Conservation (phyloP, 2,329 filamentous ascomycete species). For the Ophiostoma sp. region DNA sequence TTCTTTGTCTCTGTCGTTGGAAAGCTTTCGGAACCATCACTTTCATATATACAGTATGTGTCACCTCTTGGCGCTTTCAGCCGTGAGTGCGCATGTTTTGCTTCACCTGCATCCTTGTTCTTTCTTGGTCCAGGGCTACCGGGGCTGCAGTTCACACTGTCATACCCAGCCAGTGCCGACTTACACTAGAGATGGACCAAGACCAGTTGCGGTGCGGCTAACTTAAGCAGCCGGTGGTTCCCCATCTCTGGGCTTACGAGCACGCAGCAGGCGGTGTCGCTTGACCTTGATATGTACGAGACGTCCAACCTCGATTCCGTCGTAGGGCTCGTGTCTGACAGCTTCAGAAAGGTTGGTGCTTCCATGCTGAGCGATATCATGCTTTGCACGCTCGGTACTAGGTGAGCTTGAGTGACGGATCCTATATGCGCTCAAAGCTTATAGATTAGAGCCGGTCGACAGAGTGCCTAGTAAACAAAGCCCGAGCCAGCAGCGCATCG, state of each 20-base stretch:
- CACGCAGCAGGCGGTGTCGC: background rate
- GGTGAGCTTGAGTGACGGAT: background rate
- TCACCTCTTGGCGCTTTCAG: no score
- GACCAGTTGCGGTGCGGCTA: background rate
- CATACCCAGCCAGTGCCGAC: background rate
- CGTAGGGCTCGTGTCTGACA: background rate
- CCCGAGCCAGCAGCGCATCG: no score
- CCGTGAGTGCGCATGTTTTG: no score
- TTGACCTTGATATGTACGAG: background rate
- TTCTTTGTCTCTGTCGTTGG: no score
- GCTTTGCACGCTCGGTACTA: background rate
- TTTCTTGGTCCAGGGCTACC: background rate
- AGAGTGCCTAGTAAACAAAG: background rate
- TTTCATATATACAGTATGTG: no score
- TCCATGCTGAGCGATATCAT: background rate
- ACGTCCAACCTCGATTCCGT: background rate
- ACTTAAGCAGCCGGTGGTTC: background rate
- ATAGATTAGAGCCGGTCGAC: background rate
- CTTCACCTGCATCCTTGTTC: no score
- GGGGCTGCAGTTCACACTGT: slow-evolving; percentile 5
- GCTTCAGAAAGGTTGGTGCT: background rate
- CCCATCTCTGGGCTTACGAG: background rate
- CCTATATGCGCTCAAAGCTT: background rate
- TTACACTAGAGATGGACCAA: background rate
- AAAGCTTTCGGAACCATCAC: no score